Evolutionary conservation across 148 eudicot species (phyloP).

Genomic region (Polygonum maritimum): DNA sequence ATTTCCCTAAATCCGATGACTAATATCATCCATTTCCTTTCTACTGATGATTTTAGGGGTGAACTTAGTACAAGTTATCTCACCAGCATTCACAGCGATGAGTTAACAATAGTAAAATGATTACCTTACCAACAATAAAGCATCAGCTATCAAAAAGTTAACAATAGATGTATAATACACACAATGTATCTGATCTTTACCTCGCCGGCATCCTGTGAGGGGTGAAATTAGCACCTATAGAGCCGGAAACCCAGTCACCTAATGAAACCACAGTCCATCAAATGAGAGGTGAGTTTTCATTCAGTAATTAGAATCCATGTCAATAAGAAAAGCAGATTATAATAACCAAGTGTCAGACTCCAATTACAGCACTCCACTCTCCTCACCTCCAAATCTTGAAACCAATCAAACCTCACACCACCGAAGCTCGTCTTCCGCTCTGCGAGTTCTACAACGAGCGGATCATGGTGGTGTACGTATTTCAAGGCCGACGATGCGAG

Average conservation of each 20-base stretch:
- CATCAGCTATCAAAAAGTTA: neutral
- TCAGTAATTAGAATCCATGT: neutral
- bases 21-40: neutral
- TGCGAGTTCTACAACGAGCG: conserved; percentile 68
- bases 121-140: neutral
- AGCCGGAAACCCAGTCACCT: conserved; percentile 74
- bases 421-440: neutral
- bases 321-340: neutral
- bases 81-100: too few relatives aligned
- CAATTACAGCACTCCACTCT: too few relatives aligned
- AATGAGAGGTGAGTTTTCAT: neutral
- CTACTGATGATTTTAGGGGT: too few relatives aligned
- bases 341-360: too few relatives aligned
- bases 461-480: conserved; percentile 43
- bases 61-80: too few relatives aligned
- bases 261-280: neutral
- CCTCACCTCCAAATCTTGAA: neutral
- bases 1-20: neutral
- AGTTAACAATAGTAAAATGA: too few relatives aligned
- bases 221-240: conserved; percentile 85
- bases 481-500: conserved; percentile 79
- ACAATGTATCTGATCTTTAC: conserved; percentile 22
- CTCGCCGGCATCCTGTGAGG: conserved; percentile 93
- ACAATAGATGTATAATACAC: neutral
- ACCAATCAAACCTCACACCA: neutral